Evolutionary conservation across 2,329 filamentous ascomycete species (phyloP), one percentile per base, ranked within the genome.

Genomic region (Sclerotinia trifoliorum): DNA sequence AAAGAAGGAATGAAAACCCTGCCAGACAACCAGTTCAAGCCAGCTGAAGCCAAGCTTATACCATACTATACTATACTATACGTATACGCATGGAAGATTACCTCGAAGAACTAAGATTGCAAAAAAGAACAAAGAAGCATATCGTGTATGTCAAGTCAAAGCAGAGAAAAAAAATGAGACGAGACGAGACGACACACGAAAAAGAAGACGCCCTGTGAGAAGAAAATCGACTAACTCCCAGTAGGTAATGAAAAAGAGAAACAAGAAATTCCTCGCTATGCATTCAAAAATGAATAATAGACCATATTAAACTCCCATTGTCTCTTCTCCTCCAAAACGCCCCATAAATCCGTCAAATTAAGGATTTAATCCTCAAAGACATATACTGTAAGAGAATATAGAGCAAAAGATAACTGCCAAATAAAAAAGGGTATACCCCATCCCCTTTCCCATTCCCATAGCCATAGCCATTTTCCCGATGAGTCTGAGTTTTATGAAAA

Each of bases 241-340:
- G 29, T 29, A 29, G 35, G 29, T 19, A 51, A 8, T 29, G 7
- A 21, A 52, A 19, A 19, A 39, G n/a, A 35, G 68, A 68, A 56
- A 5, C 69, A 73, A 58, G 68, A 58, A 58, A 49, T 70, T 66
- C 42, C 65, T 72, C n/a, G 72, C 71, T 52, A 67, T 70, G 61
- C 48, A 62, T 55, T 24, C 17, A 51, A 32, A 64, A 57, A 39
- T 51, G 21, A 26, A 11, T 32, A 29, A 66, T 65, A 26, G 39
- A 57, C 42, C 63, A 65, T 44, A 39, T 51, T 11, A 35, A 39
- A n/a, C 29, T 24, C 46, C 60, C 21, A 24, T 32, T 29, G 17
- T n/a, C 6, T 32, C 15, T 24, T 26, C 5, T 32, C 15, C 11
- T 21, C 19, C 15, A 21, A 57, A 65, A 58, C 63, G 63, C 63